Base-by-base conservation (phyloP, 441 rosid species). In the Viola pubescens region DNA sequence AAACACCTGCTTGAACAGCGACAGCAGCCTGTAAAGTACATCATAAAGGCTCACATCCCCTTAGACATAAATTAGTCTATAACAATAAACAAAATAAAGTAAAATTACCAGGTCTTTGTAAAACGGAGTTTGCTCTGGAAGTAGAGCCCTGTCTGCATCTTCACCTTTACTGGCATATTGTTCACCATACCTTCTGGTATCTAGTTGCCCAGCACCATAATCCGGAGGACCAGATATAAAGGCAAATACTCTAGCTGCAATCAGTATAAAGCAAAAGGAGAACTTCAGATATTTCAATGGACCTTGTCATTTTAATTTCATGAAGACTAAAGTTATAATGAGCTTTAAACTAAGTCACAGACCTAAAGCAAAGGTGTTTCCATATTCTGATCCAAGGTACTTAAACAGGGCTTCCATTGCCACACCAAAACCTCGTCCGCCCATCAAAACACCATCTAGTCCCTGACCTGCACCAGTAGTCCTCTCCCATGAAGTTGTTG, bases 151-250 rank as follows among this genome's bases (percentile, higher is more conserved):
- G 82, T 94, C 96, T 48, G 99, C 96, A 83, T 94, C 97, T 70
- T 88, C 96, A 68, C 97, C 85, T 79, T 85, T 90, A 75, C 96
- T 94, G 48, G 99, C 99, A 73, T 94, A 94, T 70, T 94, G 99
- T 73, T 94, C 97, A 69, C 99, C 99, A 66, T 94, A 94, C 70
- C 97, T 78, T 77, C 85, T 86, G 41, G 99, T 90, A 74, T 94
- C 99, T 59, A 94, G 75, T 64, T 90, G 97, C 62, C 97, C 99
- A 77, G 87, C 89, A 62, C 99, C 99, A 71, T 86, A 82, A 81
- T 94, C 98, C 75, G 98, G 99, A 77, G 95, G 95, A 66, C 99
- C 99, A 60, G 99, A 94, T 46, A 91, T 58, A 74, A 88, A 91
- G 63, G 95, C 87, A 76, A 86, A 94, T 47, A 90, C 90, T 79